Evolutionary conservation across 208 protist species (phyloP).

Genomic region (Phytomonas sp.): DNA sequence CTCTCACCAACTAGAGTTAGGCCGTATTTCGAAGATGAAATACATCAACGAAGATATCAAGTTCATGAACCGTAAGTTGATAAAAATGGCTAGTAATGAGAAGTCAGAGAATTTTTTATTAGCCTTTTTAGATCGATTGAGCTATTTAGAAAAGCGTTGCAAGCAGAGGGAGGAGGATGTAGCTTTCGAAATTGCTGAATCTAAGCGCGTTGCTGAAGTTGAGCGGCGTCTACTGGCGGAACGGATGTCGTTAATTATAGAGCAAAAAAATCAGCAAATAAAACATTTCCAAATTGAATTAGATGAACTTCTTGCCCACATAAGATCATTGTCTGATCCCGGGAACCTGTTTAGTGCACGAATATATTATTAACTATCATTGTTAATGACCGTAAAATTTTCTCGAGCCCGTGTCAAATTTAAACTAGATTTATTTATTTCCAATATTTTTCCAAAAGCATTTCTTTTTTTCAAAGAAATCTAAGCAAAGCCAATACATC

Average conservation of each 20-base stretch:
- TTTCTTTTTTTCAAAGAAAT: slow-evolving; percentile 7
- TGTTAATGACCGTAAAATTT: neutral
- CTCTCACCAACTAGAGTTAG: slow-evolving; percentile 29
- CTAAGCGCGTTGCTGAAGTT: slow-evolving; percentile 47
- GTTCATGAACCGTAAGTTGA: slow-evolving; percentile 9
- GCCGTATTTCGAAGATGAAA: slow-evolving; percentile 14
- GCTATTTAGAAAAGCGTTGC: slow-evolving; percentile 50
- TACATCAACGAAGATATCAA: slow-evolving; percentile 4
- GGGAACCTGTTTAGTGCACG: neutral
- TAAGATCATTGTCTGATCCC: slow-evolving; percentile 10
- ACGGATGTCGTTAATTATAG: slow-evolving; percentile 51
- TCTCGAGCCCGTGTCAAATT: neutral
- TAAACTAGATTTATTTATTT: neutral
- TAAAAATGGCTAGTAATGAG: slow-evolving; percentile 16
- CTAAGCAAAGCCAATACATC: neutral
- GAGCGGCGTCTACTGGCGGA: slow-evolving; percentile 50
- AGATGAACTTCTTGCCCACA: slow-evolving; percentile 47
- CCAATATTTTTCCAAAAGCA: neutral
- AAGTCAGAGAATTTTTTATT: slow-evolving; percentile 34
- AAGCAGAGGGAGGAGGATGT: slow-evolving; percentile 51
- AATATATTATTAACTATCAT: slow-evolving; percentile 9
- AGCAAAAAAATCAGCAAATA: slow-evolving; percentile 83
- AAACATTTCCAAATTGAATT: slow-evolving; percentile 56
- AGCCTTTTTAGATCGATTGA: slow-evolving; percentile 46
- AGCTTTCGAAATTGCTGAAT: slow-evolving; percentile 41